Evolutionary conservation across 768 basidiomycete species (phyloP), one percentile per base, ranked within the genome.

Genomic region (Rhodotorula sphaerocarpa): DNA sequence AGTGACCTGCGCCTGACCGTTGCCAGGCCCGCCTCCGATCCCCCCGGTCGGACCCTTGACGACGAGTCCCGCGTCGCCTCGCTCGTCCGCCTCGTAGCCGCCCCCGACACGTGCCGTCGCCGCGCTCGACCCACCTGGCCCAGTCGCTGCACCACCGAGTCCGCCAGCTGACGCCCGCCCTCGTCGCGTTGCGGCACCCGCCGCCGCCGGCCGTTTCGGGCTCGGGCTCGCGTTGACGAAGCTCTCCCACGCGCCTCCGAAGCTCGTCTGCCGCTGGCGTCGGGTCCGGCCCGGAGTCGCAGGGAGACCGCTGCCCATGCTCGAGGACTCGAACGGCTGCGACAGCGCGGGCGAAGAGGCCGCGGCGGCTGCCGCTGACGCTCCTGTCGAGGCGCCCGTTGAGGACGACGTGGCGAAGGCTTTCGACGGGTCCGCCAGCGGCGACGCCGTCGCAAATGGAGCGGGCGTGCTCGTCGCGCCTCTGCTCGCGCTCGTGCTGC

Each of bases 151-250:
- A n/a, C n/a, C n/a, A n/a, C n/a, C n/a, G n/a, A n/a, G n/a, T n/a
- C n/a, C n/a, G n/a, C n/a, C n/a, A n/a, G n/a, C n/a, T n/a, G n/a
- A n/a, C n/a, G n/a, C n/a, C n/a, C n/a, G n/a, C n/a, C n/a, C n/a
- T n/a, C n/a, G n/a, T n/a, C n/a, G n/a, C n/a, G n/a, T n/a, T n/a
- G n/a, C n/a, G n/a, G n/a, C n/a, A n/a, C n/a, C n/a, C n/a, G n/a
- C n/a, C n/a, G n/a, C n/a, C n/a, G n/a, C n/a, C n/a, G n/a, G 36
- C 16, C 53, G 42, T 21, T 33, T 51, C 50, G 57, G 57, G 33
- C 48, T 50, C 16, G 63, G 63, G 18, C 42, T 47, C 31, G 58
- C 58, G 44, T 65, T 65, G 58, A 65, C 52, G 50, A 65, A 65
- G 14, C 21, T 42, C 30, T 65, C 63, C 63, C 63, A 65, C 20